phyloP scores from a whole-genome alignment of 2,329 filamentous ascomycete genomes.

The Aspergillus sp. region DNA sequence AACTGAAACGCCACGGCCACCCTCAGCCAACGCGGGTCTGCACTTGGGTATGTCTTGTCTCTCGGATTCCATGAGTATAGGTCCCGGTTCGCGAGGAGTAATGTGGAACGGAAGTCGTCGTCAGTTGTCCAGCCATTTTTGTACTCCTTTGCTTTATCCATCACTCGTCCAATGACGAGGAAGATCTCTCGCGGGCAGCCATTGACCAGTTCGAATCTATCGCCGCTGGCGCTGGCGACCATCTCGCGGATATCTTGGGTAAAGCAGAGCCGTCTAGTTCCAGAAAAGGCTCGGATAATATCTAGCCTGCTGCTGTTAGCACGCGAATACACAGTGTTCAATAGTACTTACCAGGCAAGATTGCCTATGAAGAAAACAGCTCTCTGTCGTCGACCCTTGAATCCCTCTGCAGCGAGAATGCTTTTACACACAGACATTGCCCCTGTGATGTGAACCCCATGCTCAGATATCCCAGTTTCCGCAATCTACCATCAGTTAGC shows the following conservation, averaged over 20 bases:
- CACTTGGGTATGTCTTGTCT: slow-evolving; percentile 22
- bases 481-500: slow-evolving; percentile 21
- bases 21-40: slow-evolving; percentile 24
- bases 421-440: slow-evolving; percentile 34
- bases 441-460: slow-evolving; percentile 34
- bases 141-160: slow-evolving; percentile 29
- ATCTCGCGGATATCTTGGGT: slow-evolving; percentile 27
- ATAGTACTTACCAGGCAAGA: slow-evolving; percentile 24
- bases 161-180: slow-evolving; percentile 26
- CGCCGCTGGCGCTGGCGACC: slow-evolving; percentile 23
- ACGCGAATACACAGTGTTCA: background rate
- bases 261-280: slow-evolving; percentile 28
- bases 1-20: slow-evolving; percentile 28
- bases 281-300: slow-evolving; percentile 30
- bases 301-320: slow-evolving; percentile 24
- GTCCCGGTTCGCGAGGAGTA: slow-evolving; percentile 19
- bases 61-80: slow-evolving; percentile 25
- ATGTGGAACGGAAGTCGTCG: slow-evolving; percentile 19
- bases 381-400: slow-evolving; percentile 24
- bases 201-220: slow-evolving; percentile 30
- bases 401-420: slow-evolving; percentile 22
- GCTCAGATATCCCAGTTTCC: slow-evolving; percentile 32
- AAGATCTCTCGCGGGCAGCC: slow-evolving; percentile 32
- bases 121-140: slow-evolving; percentile 20
- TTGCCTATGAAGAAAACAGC: slow-evolving; percentile 33